Percentiles rank a stretch among this genome's conserved stretches.
These are phyloP conservation scores for Neotropicomus parvogracilis DNA, from an alignment of 1,284 basidiomycete genomes.

Conservation along the genomic window DNA sequence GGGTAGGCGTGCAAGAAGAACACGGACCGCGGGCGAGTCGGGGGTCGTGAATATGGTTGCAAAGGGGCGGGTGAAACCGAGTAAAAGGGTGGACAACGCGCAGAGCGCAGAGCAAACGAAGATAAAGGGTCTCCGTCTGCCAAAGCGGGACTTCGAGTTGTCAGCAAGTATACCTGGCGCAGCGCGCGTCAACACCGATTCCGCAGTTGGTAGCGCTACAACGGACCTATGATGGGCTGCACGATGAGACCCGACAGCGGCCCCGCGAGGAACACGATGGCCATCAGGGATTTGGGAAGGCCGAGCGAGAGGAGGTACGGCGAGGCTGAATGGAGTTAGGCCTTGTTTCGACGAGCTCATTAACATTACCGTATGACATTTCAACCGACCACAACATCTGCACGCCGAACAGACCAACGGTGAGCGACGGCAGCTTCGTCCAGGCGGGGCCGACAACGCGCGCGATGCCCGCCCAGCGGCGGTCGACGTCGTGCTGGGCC, in stretches of 20 bases:
- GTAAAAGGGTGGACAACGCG: conserved; percentile 31
- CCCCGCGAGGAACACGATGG: conserved; percentile 91
- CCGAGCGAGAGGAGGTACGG: conserved; percentile 92
- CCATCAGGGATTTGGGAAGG: conserved; percentile 82
- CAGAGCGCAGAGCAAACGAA: conserved; percentile 67
- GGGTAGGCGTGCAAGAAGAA: not conserved
- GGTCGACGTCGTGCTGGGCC: conserved; percentile 31
- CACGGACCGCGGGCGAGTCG: conserved; percentile 1
- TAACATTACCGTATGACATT: conserved; percentile 78
- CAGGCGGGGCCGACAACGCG: conserved; percentile 58
- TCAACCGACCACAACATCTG: conserved; percentile 90
- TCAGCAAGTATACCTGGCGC: conserved; percentile 73
- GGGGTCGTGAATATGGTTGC: conserved; percentile 3
- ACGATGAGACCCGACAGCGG: conserved; percentile 89
- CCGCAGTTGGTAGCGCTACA: not conserved
- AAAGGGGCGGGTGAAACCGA: conserved; percentile 5
- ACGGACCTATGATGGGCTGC: conserved; percentile 80
- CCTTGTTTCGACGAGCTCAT: not conserved
- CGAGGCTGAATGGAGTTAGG: conserved; percentile 50
- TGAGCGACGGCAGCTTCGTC: conserved; percentile 67
- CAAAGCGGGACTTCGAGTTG: conserved; percentile 80
- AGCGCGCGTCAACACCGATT: not conserved
- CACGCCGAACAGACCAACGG: conserved; percentile 75
- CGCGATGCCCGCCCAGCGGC: conserved; percentile 53
- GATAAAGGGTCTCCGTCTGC: conserved; percentile 86